phyloP scores from a whole-genome alignment of 2,329 filamentous ascomycete genomes.

The Ophiosphaerella narmari region DNA sequence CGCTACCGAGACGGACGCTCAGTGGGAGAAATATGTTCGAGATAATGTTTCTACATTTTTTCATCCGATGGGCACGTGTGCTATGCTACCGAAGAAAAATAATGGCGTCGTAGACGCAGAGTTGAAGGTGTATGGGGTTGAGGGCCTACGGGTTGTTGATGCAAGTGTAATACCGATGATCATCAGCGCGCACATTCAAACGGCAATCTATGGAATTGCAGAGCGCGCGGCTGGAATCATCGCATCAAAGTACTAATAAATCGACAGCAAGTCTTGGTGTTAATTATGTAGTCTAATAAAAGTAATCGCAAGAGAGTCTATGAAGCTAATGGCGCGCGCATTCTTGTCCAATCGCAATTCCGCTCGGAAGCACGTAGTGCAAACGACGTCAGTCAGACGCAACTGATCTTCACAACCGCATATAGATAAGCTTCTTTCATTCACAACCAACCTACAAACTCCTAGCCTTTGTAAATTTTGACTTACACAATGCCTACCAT shows the following conservation, averaged over 20 bases:
- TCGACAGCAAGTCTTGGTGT: too few relatives aligned
- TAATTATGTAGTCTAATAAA: too few relatives aligned
- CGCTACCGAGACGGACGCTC: constrained; percentile 21
- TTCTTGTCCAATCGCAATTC: constrained; percentile 2
- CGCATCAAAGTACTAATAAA: constrained; percentile 4
- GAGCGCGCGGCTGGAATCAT: constrained; percentile 28
- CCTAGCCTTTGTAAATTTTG: neutral
- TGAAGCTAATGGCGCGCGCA: neutral
- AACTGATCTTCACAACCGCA: neutral
- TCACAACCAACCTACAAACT: neutral
- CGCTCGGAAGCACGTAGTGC: constrained; percentile 3
- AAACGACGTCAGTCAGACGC: neutral
- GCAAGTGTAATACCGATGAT: constrained; percentile 30
- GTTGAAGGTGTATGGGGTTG: constrained; percentile 27
- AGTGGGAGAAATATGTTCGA: constrained; percentile 20
- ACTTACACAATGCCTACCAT: constrained; percentile 47
- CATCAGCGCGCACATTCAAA: constrained; percentile 25
- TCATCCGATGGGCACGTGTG: constrained; percentile 42
- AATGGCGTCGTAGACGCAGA: constrained; percentile 23
- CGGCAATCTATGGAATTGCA: constrained; percentile 33
- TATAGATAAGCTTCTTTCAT: neutral
- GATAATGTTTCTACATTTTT: constrained; percentile 22
- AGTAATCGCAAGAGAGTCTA: neutral
- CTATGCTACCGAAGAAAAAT: constrained; percentile 23
- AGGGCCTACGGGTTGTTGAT: constrained; percentile 24